Percentiles rank a stretch among this genome's conserved stretches.
Evolutionary conservation across 1,139 yeast species (phyloP).

Genomic region (Nakaseomyces delphensis): DNA sequence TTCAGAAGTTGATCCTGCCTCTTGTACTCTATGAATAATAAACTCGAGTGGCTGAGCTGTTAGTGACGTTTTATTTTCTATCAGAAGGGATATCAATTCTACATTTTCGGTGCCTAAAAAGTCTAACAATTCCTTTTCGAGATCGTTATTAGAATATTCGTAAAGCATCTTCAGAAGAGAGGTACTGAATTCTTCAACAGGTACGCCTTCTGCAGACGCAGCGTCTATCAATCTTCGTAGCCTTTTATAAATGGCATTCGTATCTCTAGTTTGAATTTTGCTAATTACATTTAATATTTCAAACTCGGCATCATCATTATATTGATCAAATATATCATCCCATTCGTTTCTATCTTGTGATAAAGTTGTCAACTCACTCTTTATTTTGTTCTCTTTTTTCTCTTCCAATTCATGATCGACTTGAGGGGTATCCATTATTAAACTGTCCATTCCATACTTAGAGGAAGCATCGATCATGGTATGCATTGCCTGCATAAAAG

Average conservation of each 20-base stretch:
- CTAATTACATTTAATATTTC: slow-evolving; percentile 26
- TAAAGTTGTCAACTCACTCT: slow-evolving; percentile 22
- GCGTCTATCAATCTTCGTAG: slow-evolving; percentile 27
- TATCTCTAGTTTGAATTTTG: slow-evolving; percentile 32
- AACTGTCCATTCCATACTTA: slow-evolving; percentile 28
- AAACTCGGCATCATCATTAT: slow-evolving; percentile 32
- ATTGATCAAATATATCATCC: slow-evolving; percentile 34
- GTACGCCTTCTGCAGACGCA: slow-evolving; percentile 14
- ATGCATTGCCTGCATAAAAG: slow-evolving; percentile 72
- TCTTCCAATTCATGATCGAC: slow-evolving; percentile 25
- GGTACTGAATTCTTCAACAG: slow-evolving; percentile 27
- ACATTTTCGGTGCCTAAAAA: slow-evolving; percentile 78
- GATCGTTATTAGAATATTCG: slow-evolving; percentile 30
- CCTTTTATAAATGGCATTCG: slow-evolving; percentile 30
- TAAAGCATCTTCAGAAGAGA: slow-evolving; percentile 26
- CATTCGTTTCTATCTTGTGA: slow-evolving; percentile 32
- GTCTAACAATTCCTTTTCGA: slow-evolving; percentile 66
- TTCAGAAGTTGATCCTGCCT: slow-evolving; percentile 16
- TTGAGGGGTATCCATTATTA: slow-evolving; percentile 20
- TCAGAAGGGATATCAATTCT: slow-evolving; percentile 60
- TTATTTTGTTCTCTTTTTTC: slow-evolving; percentile 21
- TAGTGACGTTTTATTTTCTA: slow-evolving; percentile 42
- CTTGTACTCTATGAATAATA: slow-evolving; percentile 12
- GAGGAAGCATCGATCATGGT: slow-evolving; percentile 46
- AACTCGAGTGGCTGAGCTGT: slow-evolving; percentile 23